Evolutionary conservation across 148 eudicot species (phyloP), one percentile per base, ranked within the genome.

Genomic region (Rhododendron henanense): DNA sequence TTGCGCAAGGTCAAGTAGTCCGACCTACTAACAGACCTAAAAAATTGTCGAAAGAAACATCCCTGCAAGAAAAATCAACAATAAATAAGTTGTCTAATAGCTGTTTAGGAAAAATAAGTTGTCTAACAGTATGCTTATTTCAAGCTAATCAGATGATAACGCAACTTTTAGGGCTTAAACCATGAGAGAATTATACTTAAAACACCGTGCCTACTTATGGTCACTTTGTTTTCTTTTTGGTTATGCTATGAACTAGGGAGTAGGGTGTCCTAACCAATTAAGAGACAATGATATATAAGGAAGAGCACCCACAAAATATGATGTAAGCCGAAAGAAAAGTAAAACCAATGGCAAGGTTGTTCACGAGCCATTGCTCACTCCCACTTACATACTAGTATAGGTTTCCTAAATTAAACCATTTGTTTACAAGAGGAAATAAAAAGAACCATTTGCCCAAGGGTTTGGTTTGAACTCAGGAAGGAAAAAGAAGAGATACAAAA

Each of bases 1-100:
- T 96, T 93, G 23, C 99, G 95, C 87, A 96, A 87, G 86, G 98
- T 91, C 88, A 96, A 55, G 89, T 96, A 96, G 88, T 96, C 99
- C 33, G 98, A 90, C 91, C 81, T 96, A 25, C 89, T 91, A 85
- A 96, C 98, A 61, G 99, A 96, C 89, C 85, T 92, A 87, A 90
- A 94, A 84, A 96, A 94, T 90, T 96, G 99, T 67, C 97, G 93
- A 83, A 95, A 87, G 88, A 96, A 96, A 86, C 99, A 96, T 84
- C 94, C 96, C 99, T 96, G 87, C 80, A 81, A 57, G 69, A 80
- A 48, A 37, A 23, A 6, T 78, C 18, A 45, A 51, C 75, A 37
- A n/a, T 55, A 53, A 39, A 25, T 33, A 25, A 78, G 81, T 39
- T 44, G 76, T 31, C 18, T 31, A 31, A 71, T 71, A 31, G 73